Evolutionary conservation across 1,284 basidiomycete species (phyloP).

Genomic region (Exobasidium rhododendri): DNA sequence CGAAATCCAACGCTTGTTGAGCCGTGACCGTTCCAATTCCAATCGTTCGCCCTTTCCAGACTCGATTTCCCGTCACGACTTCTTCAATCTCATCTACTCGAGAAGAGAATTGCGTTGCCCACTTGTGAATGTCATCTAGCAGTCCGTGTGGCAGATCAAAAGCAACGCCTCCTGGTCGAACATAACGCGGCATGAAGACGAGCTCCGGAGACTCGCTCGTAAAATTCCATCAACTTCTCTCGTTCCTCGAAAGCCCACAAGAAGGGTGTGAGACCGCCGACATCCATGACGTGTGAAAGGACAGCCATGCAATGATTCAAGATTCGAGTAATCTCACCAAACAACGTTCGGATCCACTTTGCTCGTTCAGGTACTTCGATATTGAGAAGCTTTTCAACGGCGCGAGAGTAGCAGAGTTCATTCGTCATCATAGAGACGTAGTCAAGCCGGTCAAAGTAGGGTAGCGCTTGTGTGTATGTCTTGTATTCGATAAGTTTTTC

Average conservation of each 20-base stretch:
- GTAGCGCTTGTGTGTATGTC: conserved; percentile 95
- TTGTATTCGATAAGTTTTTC: conserved; percentile 99
- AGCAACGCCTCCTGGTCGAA: conserved; percentile 95
- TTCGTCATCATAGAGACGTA: conserved; percentile 83
- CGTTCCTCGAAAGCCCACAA: conserved; percentile 99
- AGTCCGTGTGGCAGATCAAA: conserved; percentile 95
- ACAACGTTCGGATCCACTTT: conserved; percentile 96
- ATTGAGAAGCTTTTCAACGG: conserved; percentile 96
- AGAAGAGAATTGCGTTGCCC: conserved; percentile 89
- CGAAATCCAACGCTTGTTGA: conserved; percentile 85
- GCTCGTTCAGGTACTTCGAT: conserved; percentile 98
- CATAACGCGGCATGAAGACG: conserved; percentile 96
- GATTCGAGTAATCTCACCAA: conserved; percentile 93
- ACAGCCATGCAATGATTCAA: conserved; percentile 98
- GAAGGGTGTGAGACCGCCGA: conserved; percentile 97
- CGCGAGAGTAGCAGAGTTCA: conserved; percentile 83
- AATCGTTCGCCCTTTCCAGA: conserved; percentile 93
- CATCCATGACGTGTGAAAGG: conserved; percentile 70
- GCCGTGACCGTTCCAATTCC: conserved; percentile 88
- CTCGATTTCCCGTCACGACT: conserved; percentile 93
- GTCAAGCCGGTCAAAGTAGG: conserved; percentile 98
- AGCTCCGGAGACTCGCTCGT: conserved; percentile 96
- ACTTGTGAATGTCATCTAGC: conserved; percentile 94
- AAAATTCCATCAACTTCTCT: conserved; percentile 99
- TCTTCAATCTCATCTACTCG: conserved; percentile 97